Conservation (phyloP, 2,329 filamentous ascomycete genomes). For the Cladosporium oxysporum region DNA sequence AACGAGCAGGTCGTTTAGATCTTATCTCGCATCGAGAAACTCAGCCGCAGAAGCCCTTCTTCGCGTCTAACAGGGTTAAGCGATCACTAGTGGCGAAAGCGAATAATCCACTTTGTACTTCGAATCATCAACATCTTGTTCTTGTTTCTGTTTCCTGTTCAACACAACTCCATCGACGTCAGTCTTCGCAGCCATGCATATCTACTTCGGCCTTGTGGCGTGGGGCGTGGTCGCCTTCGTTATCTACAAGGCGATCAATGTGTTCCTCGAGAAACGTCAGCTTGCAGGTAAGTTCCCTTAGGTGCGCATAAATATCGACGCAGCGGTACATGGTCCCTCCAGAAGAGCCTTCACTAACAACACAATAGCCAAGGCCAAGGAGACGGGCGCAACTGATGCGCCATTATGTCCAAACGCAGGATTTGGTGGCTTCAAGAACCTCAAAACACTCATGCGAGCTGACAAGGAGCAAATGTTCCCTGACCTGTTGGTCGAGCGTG, state of each 20-base stretch:
- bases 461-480: constrained; percentile 34
- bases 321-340: not conserved
- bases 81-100: constrained; percentile 8
- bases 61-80: constrained; percentile 4
- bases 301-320: not conserved
- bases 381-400: constrained; percentile 31
- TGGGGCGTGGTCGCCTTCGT: constrained; percentile 28
- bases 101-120: not conserved
- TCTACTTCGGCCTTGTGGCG: constrained; percentile 27
- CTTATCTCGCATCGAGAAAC: constrained; percentile 4
- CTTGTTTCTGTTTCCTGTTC: not conserved
- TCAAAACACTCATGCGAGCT: constrained; percentile 30
- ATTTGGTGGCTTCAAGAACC: constrained; percentile 32
- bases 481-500: constrained; percentile 32
- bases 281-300: constrained; percentile 8
- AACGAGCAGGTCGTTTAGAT: not conserved
- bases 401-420: constrained; percentile 29
- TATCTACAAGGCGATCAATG: constrained; percentile 29
- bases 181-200: constrained; percentile 26
- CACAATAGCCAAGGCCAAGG: constrained; percentile 26
- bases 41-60: not conserved
- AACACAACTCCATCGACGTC: not conserved
- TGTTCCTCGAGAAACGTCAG: constrained; percentile 19
- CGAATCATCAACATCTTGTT: not conserved
- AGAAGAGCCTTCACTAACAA: constrained; percentile 11